These are phyloP conservation scores for Pelargonium hybrid DNA, from an alignment of 441 rosid genomes.

Conservation along the genomic window DNA sequence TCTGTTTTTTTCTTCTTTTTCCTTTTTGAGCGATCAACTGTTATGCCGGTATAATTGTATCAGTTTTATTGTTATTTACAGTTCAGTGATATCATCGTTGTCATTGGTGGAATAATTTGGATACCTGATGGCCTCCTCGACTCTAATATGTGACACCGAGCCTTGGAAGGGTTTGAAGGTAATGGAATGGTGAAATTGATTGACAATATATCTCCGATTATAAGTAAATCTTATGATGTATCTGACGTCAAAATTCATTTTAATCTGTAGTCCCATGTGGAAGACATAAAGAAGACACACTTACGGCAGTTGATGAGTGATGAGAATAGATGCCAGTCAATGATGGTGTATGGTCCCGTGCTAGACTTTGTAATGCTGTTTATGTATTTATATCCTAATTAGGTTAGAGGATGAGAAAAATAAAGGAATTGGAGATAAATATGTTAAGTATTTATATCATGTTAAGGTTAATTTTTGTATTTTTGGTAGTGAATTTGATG, in stretches of 20 bases:
- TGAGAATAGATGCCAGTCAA: constrained; percentile 51
- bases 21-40: too few relatives aligned
- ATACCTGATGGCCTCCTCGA: not conserved
- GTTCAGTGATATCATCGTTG: not conserved
- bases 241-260: not conserved
- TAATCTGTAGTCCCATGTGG: constrained; percentile 47
- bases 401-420: not conserved
- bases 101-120: not conserved
- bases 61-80: too few relatives aligned
- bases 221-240: not conserved
- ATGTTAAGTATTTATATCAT: not conserved
- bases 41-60: too few relatives aligned
- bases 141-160: not conserved
- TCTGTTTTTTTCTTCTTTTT: too few relatives aligned
- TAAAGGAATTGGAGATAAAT: not conserved
- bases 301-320: constrained; percentile 71
- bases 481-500: constrained; percentile 56
- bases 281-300: constrained; percentile 63
- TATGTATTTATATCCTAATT: not conserved
- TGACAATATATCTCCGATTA: not conserved
- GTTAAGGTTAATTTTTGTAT: constrained; percentile 8
- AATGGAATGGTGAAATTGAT: not conserved
- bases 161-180: constrained; percentile 4
- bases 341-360: constrained; percentile 49
- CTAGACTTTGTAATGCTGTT: not conserved